A percentile compares a stretch with the other conserved stretches of the same genome.
phyloP scores from a whole-genome alignment of 352 stramenopile genomes.

The Phytopythium kandeliae region DNA sequence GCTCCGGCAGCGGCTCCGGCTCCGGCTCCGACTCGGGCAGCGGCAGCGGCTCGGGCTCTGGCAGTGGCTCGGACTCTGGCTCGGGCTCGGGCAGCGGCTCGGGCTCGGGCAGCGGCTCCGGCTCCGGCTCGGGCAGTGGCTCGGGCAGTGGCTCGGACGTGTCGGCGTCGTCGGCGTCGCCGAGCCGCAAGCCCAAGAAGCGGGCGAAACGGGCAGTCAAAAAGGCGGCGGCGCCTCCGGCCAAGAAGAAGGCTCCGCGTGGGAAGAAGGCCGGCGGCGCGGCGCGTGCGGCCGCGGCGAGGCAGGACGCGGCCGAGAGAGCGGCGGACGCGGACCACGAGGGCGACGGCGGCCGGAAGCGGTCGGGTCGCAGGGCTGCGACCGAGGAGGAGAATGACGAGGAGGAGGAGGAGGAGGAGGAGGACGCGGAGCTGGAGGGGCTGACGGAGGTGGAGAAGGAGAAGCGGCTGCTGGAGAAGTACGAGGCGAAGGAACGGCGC shows the following conservation, averaged over 20 bases:
- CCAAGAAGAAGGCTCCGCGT: conserved; percentile 28
- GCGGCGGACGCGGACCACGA: conserved; percentile 59
- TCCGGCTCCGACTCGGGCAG: conserved; percentile 16
- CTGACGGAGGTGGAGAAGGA: conserved; percentile 87
- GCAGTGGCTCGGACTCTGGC: conserved; percentile 31
- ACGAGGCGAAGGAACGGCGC: conserved; percentile 76
- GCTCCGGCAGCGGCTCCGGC: conserved; percentile 24
- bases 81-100: conserved; percentile 13
- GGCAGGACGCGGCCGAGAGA: conserved; percentile 37
- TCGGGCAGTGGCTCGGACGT: conserved; percentile 18
- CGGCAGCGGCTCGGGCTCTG: conserved; percentile 20
- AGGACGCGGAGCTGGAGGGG: conserved; percentile 51
- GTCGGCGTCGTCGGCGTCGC: conserved; percentile 23
- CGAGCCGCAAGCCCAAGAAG: conserved; percentile 38
- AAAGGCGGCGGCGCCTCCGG: conserved; percentile 22
- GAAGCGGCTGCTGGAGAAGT: conserved; percentile 81
- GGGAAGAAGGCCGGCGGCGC: conserved; percentile 9
- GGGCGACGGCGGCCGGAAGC: conserved; percentile 17
- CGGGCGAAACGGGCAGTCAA: conserved; percentile 39
- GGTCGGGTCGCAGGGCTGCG: conserved; percentile 30
- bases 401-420: conserved; percentile 46
- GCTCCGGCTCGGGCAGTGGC: conserved; percentile 21
- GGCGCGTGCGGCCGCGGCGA: conserved; percentile 12
- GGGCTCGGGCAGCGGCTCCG: conserved; percentile 26
- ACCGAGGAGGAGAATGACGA: conserved; percentile 39